These are phyloP conservation scores for Platanus orientalis DNA, from an alignment of 164 flowering plant species.

Conservation along the genomic window DNA sequence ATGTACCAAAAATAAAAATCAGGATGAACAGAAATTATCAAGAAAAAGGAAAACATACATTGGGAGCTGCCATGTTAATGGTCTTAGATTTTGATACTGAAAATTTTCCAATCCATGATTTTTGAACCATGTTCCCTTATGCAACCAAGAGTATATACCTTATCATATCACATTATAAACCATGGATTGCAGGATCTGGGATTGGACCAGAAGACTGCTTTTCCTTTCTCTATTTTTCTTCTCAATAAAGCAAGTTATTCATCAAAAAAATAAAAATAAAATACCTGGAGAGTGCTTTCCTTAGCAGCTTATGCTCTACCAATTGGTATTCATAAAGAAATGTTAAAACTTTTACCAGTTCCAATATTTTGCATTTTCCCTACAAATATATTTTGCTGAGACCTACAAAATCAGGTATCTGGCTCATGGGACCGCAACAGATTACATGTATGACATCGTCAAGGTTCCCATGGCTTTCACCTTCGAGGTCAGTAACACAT, in stretches of 20 bases:
- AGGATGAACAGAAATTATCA: neutral
- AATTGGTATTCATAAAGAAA: too few relatives aligned
- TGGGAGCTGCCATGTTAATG: neutral
- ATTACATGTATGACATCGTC: slow-evolving; percentile 79
- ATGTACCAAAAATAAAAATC: too few relatives aligned
- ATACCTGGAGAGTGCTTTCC: too few relatives aligned
- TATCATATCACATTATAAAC: neutral
- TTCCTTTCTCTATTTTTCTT: too few relatives aligned
- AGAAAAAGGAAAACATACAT: neutral
- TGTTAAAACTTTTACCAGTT: too few relatives aligned
- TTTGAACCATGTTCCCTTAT: neutral
- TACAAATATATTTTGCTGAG: neutral
- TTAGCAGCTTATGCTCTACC: too few relatives aligned
- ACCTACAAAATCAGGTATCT: slow-evolving; percentile 52
- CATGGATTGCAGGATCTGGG: neutral
- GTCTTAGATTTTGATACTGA: neutral
- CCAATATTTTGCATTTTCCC: slow-evolving; percentile 5
- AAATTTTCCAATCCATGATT: neutral
- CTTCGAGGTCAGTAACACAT: slow-evolving; percentile 70
- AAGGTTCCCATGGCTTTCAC: slow-evolving; percentile 96
- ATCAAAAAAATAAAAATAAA: too few relatives aligned
- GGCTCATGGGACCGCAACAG: slow-evolving; percentile 99
- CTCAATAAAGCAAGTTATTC: too few relatives aligned
- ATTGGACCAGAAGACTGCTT: neutral
- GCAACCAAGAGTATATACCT: neutral